phyloP scores from a whole-genome alignment of 2,329 filamentous ascomycete genomes.

The Aspergillus sp. region DNA sequence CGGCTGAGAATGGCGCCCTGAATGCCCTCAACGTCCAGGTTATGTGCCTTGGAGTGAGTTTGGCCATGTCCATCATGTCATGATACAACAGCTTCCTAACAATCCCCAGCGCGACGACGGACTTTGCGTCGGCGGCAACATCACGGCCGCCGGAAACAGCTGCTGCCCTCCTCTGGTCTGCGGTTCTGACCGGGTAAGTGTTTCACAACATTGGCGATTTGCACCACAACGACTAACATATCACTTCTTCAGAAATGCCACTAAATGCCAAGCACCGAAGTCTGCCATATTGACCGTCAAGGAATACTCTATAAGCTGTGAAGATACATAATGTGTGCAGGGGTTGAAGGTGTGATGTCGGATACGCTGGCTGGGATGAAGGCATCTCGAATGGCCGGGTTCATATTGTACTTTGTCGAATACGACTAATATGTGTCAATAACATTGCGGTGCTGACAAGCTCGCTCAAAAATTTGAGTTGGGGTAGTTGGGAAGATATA shows the following conservation, averaged over 20 bases:
- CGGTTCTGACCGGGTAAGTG: constrained; percentile 14
- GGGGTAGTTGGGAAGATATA: too few species aligned
- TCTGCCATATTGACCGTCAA: neutral
- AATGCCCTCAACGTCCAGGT: constrained; percentile 1
- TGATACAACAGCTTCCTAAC: neutral
- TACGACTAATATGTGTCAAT: constrained; percentile 5
- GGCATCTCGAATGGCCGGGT: neutral
- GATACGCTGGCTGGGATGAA: neutral
- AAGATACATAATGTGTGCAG: neutral
- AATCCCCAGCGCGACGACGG: neutral
- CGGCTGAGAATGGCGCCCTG: constrained; percentile 5
- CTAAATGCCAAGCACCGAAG: neutral
- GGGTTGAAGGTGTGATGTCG: neutral
- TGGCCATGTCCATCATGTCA: neutral
- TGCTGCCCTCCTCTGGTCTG: constrained; percentile 17
- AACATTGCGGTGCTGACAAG: neutral
- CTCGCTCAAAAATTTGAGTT: neutral
- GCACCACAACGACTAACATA: neutral
- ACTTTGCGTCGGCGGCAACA: constrained; percentile 9
- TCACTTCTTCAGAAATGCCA: neutral
- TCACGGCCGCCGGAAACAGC: constrained; percentile 1
- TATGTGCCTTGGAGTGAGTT: constrained; percentile 13
- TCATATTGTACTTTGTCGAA: constrained; percentile 3
- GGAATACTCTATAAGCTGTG: neutral
- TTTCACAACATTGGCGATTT: too few species aligned